phyloP scores from a whole-genome alignment of 768 basidiomycete genomes.

The Asterophora lycoperdoides region DNA sequence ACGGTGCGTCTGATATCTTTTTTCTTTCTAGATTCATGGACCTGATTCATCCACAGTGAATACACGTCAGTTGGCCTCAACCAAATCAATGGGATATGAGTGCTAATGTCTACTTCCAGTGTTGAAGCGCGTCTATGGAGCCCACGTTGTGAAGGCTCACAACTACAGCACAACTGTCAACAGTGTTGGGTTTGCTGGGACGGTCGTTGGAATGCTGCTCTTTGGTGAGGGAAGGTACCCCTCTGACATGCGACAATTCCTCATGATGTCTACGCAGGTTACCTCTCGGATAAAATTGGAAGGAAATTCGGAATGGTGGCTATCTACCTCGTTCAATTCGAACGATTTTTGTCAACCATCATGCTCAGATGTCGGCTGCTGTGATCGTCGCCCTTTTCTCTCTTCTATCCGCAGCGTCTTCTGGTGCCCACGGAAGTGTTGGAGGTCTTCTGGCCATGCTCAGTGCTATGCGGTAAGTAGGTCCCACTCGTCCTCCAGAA shows the following conservation, averaged over 20 bases:
- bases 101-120: constrained; percentile 37
- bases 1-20: constrained; percentile 43
- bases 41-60: constrained; percentile 45
- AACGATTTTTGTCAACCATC: constrained; percentile 7
- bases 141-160: constrained; percentile 41
- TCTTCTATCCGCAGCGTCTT: constrained; percentile 74
- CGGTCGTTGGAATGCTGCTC: constrained; percentile 77
- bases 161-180: constrained; percentile 62
- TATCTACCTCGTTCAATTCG: background rate
- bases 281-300: constrained; percentile 81
- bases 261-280: constrained; percentile 33
- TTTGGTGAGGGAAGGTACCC: constrained; percentile 44
- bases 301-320: constrained; percentile 84
- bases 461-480: constrained; percentile 62
- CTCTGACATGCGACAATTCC: background rate
- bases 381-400: constrained; percentile 85
- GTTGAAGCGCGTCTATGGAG: constrained; percentile 66
- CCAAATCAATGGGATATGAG: background rate
- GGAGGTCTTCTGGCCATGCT: constrained; percentile 74
- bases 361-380: constrained; percentile 67
- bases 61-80: constrained; percentile 43
- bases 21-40: constrained; percentile 1
- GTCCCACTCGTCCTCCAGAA: background rate
- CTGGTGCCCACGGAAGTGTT: constrained; percentile 71
- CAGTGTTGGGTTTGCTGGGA: constrained; percentile 79